Conservation (phyloP, 2,329 filamentous ascomycete species). For the Diplocarpon mali region DNA sequence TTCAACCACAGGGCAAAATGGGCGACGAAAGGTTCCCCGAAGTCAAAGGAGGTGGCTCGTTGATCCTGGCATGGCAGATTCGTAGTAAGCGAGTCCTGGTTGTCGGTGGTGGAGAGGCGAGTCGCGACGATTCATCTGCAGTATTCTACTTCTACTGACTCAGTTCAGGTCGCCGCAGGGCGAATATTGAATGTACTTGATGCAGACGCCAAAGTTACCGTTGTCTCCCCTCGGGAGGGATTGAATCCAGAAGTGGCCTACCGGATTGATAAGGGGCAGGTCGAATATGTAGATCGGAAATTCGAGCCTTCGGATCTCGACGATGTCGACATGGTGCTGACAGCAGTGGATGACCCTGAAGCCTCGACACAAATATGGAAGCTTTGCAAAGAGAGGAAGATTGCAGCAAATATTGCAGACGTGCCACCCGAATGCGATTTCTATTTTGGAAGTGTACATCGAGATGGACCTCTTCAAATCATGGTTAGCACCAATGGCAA, state of each 20-base stretch:
- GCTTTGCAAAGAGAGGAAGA: constrained; percentile 72
- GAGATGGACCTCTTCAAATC: constrained; percentile 89
- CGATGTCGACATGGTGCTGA: constrained; percentile 78
- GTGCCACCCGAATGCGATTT: constrained; percentile 97
- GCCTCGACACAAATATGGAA: constrained; percentile 91
- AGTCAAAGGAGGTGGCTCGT: constrained; percentile 79
- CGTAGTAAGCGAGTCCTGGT: constrained; percentile 83
- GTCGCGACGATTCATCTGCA: constrained; percentile 1
- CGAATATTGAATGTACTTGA: constrained; percentile 91
- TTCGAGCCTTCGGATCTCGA: constrained; percentile 86
- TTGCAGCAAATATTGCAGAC: constrained; percentile 92
- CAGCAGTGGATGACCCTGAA: constrained; percentile 83
- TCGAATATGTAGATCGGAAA: constrained; percentile 69
- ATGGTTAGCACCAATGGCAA: constrained; percentile 99
- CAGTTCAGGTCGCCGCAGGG: constrained; percentile 77
- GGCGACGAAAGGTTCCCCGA: constrained; percentile 49
- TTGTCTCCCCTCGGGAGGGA: constrained; percentile 69
- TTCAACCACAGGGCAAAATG: constrained; percentile 7
- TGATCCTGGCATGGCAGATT: constrained; percentile 95
- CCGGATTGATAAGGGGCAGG: constrained; percentile 63
- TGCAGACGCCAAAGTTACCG: constrained; percentile 81
- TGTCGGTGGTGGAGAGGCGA: constrained; percentile 86
- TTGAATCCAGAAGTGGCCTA: constrained; percentile 82
- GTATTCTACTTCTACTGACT: constrained; percentile 16
- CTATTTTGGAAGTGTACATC: constrained; percentile 93